A percentile compares a stretch with the other conserved stretches of the same genome.
Conservation (phyloP, 106 monocot species). For the Narthecium ossifragum region DNA sequence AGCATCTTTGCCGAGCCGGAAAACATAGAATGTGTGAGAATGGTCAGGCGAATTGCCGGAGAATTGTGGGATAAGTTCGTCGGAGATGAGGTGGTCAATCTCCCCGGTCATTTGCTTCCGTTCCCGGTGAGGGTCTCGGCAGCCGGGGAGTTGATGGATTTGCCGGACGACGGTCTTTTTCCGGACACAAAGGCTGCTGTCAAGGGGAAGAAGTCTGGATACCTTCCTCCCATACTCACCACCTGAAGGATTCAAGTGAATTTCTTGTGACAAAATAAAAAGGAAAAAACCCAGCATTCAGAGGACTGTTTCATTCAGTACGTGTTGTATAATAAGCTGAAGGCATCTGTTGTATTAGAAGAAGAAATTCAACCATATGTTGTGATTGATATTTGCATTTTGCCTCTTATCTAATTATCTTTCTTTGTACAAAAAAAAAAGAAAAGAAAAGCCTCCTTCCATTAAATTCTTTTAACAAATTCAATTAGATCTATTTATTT, state of each 20-base stretch:
- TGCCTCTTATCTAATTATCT: no score
- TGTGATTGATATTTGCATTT: no score
- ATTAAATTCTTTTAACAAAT: no score
- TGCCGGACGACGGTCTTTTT: constrained; percentile 33
- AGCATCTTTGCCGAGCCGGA: constrained; percentile 37
- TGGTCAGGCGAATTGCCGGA: constrained; percentile 26
- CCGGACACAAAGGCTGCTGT: constrained; percentile 50
- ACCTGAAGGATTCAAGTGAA: constrained; percentile 15
- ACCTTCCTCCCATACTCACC: constrained; percentile 38
- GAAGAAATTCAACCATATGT: no score
- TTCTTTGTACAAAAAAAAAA: no score
- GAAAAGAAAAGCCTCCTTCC: no score
- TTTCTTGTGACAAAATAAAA: no score
- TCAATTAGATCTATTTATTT: no score
- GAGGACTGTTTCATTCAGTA: no score
- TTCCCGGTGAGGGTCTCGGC: constrained; percentile 50
- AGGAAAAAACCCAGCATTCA: no score
- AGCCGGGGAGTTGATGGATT: constrained; percentile 31
- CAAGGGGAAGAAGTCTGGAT: constrained; percentile 33
- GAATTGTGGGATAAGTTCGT: constrained; percentile 36
- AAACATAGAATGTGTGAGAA: constrained; percentile 49
- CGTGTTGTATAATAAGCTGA: no score
- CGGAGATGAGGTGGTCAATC: constrained; percentile 35
- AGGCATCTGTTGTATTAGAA: no score
- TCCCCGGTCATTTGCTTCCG: constrained; percentile 56